Evolutionary conservation across 1,139 yeast genomes (phyloP).

Genomic region (Suhomyces coccinellae): DNA sequence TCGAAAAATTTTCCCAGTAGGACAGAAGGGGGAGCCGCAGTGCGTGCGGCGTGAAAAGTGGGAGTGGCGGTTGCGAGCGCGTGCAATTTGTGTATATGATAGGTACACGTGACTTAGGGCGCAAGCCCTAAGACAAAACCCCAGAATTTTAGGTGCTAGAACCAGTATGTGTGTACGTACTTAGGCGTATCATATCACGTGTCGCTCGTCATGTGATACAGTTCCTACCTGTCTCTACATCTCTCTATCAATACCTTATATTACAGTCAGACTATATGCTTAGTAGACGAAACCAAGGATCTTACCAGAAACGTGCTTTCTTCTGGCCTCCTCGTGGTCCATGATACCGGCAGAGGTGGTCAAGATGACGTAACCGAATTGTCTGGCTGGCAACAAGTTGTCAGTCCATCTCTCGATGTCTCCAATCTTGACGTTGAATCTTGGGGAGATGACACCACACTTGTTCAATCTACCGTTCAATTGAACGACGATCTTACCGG

Average conservation of each 20-base stretch:
- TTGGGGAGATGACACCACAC: conserved; percentile 98
- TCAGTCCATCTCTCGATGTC: conserved; percentile 98
- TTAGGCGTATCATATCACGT: too few species aligned
- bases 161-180: too few species aligned
- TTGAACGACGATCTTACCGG: conserved; percentile 96
- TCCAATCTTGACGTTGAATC: conserved; percentile 91
- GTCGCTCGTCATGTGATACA: too few species aligned
- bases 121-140: background rate
- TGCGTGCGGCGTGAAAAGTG: conserved; percentile 9
- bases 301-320: conserved; percentile 99
- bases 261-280: conserved; percentile 13
- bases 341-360: conserved; percentile 99
- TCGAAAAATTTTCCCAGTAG: conserved; percentile 15
- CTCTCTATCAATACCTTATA: conserved; percentile 8
- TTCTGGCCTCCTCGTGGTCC: conserved; percentile 99
- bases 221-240: conserved; percentile 1
- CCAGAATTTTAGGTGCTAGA: too few species aligned
- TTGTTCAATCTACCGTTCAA: conserved; percentile 97
- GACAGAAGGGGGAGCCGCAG: conserved; percentile 6
- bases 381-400: conserved; percentile 97
- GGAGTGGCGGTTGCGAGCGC: conserved; percentile 1
- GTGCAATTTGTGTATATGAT: background rate
- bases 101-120: background rate
- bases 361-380: conserved; percentile 93
- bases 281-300: conserved; percentile 91